These are phyloP conservation scores for Sapria himalayana DNA, from an alignment of 345 rosid species.

Conservation along the genomic window DNA sequence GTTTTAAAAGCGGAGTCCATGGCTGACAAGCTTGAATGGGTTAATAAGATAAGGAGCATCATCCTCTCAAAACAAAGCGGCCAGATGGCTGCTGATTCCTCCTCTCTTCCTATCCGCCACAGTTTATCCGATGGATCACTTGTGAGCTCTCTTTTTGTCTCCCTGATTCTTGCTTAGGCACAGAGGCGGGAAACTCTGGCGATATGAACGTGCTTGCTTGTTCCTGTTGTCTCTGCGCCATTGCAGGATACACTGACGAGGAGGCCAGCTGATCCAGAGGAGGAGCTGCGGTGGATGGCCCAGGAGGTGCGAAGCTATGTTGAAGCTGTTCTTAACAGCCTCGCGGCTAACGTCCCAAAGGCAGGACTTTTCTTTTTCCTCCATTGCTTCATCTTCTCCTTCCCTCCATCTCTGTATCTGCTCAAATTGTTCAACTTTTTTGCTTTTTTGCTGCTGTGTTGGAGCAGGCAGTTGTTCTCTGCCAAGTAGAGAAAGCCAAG, in stretches of 20 bases:
- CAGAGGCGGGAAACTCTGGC: neutral
- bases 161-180: neutral
- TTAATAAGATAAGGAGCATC: conserved; percentile 54
- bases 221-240: neutral
- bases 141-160: conserved; percentile 25
- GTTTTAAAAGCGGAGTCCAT: conserved; percentile 68
- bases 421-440: conserved; percentile 1
- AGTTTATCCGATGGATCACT: conserved; percentile 97
- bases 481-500: conserved; percentile 97
- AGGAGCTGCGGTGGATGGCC: conserved; percentile 98
- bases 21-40: conserved; percentile 78
- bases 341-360: conserved; percentile 97
- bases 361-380: conserved; percentile 18
- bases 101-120: conserved; percentile 45
- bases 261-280: conserved; percentile 92
- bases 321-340: conserved; percentile 98
- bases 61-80: conserved; percentile 48
- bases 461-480: conserved; percentile 89
- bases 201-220: neutral
- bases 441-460: conserved; percentile 9
- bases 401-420: neutral
- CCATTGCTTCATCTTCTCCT: neutral
- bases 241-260: conserved; percentile 75
- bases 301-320: conserved; percentile 99
- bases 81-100: conserved; percentile 29